phyloP scores from a whole-genome alignment of 441 rosid species.

The Brassica hybrid region DNA sequence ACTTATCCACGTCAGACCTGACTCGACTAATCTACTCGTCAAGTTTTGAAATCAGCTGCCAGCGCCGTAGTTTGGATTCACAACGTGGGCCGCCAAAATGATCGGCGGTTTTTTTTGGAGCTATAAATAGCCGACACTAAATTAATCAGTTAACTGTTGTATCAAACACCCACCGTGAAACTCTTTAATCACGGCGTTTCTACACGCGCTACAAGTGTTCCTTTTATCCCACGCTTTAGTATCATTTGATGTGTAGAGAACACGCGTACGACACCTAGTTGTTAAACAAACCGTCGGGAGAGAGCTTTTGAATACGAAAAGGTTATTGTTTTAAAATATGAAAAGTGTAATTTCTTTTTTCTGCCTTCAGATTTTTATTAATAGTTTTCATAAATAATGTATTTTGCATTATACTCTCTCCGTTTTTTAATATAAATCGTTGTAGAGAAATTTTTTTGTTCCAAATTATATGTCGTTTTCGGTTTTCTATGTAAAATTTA shows the following conservation, averaged over 20 bases:
- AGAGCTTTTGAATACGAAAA: neutral
- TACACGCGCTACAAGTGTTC: neutral
- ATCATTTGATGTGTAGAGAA: neutral
- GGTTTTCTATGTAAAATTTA: too few relatives aligned
- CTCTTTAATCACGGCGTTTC: slow-evolving; percentile 7
- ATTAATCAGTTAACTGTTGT: neutral
- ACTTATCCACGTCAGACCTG: slow-evolving; percentile 61
- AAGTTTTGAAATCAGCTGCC: slow-evolving; percentile 44
- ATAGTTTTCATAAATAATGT: neutral
- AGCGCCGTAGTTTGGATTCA: slow-evolving; percentile 20
- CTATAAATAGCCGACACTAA: neutral
- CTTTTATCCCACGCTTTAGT: fast-evolving
- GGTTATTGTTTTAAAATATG: too few relatives aligned
- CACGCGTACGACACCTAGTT: slow-evolving; percentile 14
- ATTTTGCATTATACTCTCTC: too few relatives aligned
- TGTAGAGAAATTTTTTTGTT: too few relatives aligned
- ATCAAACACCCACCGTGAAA: slow-evolving; percentile 21
- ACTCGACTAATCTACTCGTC: slow-evolving; percentile 50
- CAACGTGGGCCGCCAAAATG: slow-evolving; percentile 33
- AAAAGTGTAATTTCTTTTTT: too few relatives aligned
- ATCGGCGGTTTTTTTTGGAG: slow-evolving; percentile 40
- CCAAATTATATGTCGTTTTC: too few relatives aligned
- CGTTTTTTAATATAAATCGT: too few relatives aligned
- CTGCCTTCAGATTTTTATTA: too few relatives aligned
- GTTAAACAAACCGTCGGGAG: slow-evolving; percentile 14